Percentiles rank a stretch among this genome's conserved stretches.
These are phyloP conservation scores for Epichloe aotearoae DNA, from an alignment of 2,329 filamentous ascomycete species.

Conservation along the genomic window DNA sequence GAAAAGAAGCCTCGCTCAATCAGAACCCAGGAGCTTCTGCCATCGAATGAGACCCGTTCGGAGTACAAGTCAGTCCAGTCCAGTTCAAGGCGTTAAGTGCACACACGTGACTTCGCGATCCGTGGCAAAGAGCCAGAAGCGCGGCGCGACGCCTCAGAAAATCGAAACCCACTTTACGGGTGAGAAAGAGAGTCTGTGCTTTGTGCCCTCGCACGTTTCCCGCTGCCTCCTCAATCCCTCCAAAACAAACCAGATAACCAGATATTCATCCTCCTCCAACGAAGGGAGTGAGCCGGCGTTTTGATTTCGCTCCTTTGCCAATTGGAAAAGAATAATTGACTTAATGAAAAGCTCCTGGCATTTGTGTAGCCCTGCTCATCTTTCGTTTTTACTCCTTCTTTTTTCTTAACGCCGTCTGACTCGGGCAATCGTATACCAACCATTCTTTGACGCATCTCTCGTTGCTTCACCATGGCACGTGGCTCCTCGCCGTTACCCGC, in stretches of 20 bases:
- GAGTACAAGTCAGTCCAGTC: background rate
- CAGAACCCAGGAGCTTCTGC: background rate
- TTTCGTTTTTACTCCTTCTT: background rate
- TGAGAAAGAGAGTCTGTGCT: background rate
- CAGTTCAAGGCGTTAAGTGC: slow-evolving; percentile 1
- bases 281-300: too few species aligned
- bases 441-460: background rate
- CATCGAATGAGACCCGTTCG: background rate
- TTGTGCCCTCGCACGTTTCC: background rate
- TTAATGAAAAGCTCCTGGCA: background rate
- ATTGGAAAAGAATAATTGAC: background rate
- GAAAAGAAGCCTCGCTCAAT: background rate
- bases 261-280: too few species aligned
- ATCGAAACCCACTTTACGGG: slow-evolving; percentile 1
- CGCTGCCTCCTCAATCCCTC: too few species aligned
- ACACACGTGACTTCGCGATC: slow-evolving; percentile 14
- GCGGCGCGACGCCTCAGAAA: slow-evolving; percentile 7
- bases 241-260: too few species aligned
- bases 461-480: slow-evolving; percentile 14
- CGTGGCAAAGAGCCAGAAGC: background rate
- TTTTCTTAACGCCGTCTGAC: background rate
- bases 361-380: background rate
- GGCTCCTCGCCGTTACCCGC: slow-evolving; percentile 19
- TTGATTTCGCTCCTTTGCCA: too few species aligned
- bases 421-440: background rate